Percentiles rank a stretch among this genome's conserved stretches.
phyloP scores from a whole-genome alignment of 2,329 filamentous ascomycete species.

The Ampelomyces quisqualis region DNA sequence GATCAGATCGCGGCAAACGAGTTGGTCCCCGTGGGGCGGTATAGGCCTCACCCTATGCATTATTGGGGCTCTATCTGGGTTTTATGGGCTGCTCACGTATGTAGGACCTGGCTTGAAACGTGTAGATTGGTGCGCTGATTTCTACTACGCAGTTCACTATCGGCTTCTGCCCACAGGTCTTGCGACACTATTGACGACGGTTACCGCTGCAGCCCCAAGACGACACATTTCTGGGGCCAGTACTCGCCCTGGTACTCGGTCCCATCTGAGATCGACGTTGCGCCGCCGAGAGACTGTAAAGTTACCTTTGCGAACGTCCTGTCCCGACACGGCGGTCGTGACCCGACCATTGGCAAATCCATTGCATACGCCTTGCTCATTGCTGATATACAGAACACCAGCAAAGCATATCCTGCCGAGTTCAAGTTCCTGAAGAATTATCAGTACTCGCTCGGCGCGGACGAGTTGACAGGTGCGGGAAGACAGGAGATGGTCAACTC shows the following conservation, averaged over 20 bases:
- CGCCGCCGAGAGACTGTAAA: conserved; percentile 66
- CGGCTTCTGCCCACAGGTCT: conserved; percentile 20
- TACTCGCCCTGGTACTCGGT: conserved; percentile 84
- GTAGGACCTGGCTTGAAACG: conserved; percentile 1
- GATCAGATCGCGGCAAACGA: conserved; percentile 17
- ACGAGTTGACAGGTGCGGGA: conserved; percentile 69
- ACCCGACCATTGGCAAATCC: conserved; percentile 72
- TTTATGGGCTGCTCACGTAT: conserved; percentile 33
- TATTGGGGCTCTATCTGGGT: conserved; percentile 16
- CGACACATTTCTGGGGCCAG: conserved; percentile 77
- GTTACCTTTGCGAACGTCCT: conserved; percentile 79
- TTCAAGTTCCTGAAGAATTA: conserved; percentile 73
- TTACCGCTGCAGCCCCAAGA: conserved; percentile 62
- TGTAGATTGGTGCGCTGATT: not conserved
- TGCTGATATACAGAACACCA: conserved; percentile 62
- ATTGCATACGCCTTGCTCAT: conserved; percentile 64
- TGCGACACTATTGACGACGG: conserved; percentile 60
- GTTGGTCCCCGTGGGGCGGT: conserved; percentile 10
- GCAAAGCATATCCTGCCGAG: conserved; percentile 58
- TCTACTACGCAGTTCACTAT: conserved; percentile 16
- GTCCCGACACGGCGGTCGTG: conserved; percentile 80
- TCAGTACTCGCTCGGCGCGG: conserved; percentile 67
- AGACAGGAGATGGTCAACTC: conserved; percentile 71
- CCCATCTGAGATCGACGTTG: conserved; percentile 62
- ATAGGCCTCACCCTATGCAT: conserved; percentile 20